Conservation (phyloP, 2,329 filamentous ascomycete genomes). For the Bipolaris victoriae region DNA sequence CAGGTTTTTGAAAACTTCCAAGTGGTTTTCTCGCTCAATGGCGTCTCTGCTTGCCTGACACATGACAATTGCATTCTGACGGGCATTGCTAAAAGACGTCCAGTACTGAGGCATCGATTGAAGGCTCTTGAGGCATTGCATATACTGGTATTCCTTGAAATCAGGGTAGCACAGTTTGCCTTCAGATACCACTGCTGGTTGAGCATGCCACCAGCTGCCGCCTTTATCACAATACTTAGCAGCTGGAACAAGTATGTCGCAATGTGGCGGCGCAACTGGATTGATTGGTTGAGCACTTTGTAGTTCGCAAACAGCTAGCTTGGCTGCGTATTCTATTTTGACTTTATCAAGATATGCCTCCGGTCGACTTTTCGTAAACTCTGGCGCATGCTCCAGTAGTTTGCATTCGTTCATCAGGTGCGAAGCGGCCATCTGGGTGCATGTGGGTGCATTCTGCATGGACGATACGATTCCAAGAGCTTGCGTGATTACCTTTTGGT, state of each 20-base stretch:
- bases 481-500: slow-evolving; percentile 32
- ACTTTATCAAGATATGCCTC: slow-evolving; percentile 45
- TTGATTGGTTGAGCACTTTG: slow-evolving; percentile 53
- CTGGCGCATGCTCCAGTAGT: slow-evolving; percentile 49
- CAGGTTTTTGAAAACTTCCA: slow-evolving; percentile 43
- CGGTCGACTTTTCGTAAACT: slow-evolving; percentile 32
- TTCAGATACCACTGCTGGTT: slow-evolving; percentile 3
- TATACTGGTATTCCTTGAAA: slow-evolving; percentile 48
- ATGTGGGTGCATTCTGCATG: slow-evolving; percentile 47
- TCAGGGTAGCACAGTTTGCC: slow-evolving; percentile 45
- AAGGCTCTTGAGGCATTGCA: slow-evolving; percentile 61
- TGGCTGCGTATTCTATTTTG: slow-evolving; percentile 65
- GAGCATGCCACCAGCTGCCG: slow-evolving; percentile 31
- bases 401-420: slow-evolving; percentile 62
- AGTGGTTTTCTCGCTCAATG: slow-evolving; percentile 60
- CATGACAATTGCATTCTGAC: slow-evolving; percentile 66
- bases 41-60: slow-evolving; percentile 66
- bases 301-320: slow-evolving; percentile 69
- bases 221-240: slow-evolving; percentile 38
- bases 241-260: slow-evolving; percentile 56
- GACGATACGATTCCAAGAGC: slow-evolving; percentile 33
- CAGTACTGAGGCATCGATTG: slow-evolving; percentile 64
- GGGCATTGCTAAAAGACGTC: slow-evolving; percentile 69
- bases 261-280: slow-evolving; percentile 58
- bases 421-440: slow-evolving; percentile 59